Percentiles rank a stretch among this genome's conserved stretches.
phyloP scores from a whole-genome alignment of 2,329 filamentous ascomycete species.

The Podosphaera fusca region DNA sequence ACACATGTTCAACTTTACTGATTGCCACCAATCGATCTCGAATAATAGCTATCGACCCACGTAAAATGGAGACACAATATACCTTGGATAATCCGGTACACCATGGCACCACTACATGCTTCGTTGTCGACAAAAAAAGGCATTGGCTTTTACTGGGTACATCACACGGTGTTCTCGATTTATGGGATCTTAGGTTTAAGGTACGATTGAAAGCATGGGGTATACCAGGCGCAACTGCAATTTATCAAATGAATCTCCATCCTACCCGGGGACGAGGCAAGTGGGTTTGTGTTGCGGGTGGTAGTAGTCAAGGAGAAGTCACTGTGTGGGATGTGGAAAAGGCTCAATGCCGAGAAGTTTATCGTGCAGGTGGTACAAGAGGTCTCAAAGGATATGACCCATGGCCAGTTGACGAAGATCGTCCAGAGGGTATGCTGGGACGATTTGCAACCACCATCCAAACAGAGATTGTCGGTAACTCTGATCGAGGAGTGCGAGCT shows the following conservation, averaged over 20 bases:
- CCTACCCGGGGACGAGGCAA: constrained; percentile 56
- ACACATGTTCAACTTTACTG: constrained; percentile 59
- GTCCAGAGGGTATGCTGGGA: constrained; percentile 62
- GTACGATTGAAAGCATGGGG: constrained; percentile 76
- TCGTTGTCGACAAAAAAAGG: constrained; percentile 63
- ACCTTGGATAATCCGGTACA: constrained; percentile 69
- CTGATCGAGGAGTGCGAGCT: constrained; percentile 48
- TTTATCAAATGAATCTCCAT: constrained; percentile 60
- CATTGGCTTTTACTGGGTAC: constrained; percentile 88
- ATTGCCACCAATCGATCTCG: constrained; percentile 71
- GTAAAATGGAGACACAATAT: constrained; percentile 66
- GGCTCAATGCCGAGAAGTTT: constrained; percentile 68
- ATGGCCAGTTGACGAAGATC: constrained; percentile 78
- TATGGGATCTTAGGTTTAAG: constrained; percentile 94
- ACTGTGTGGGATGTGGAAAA: constrained; percentile 94
- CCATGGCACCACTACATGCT: constrained; percentile 77
- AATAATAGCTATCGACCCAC: constrained; percentile 63
- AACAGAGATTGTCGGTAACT: constrained; percentile 27
- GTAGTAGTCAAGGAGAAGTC: constrained; percentile 68
- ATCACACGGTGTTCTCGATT: constrained; percentile 71
- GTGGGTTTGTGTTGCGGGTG: constrained; percentile 75
- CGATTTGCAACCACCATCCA: constrained; percentile 62
- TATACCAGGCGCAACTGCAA: constrained; percentile 54
- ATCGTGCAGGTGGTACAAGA: constrained; percentile 40
- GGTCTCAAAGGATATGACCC: constrained; percentile 48